phyloP scores from a whole-genome alignment of 345 rosid genomes.

The Geranium brycei region DNA sequence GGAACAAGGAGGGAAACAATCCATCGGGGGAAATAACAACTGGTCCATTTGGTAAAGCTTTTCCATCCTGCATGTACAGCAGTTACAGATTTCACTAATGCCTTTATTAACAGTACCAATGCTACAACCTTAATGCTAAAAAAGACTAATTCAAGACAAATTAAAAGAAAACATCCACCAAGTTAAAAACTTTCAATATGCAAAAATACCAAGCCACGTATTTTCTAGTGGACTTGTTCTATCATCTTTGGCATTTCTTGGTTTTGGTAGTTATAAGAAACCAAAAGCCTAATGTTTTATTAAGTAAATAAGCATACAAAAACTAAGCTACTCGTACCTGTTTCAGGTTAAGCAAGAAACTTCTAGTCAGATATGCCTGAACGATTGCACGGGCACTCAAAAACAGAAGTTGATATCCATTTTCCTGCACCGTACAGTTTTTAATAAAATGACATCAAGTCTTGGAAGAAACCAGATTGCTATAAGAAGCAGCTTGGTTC shows the following conservation, averaged over 20 bases:
- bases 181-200: too few species aligned
- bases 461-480: not conserved
- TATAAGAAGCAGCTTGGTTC: not conserved
- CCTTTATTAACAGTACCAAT: not conserved
- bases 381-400: conserved; percentile 15
- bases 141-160: conserved; percentile 1
- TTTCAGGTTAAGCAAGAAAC: conserved; percentile 14
- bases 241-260: not conserved
- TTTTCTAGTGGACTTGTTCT: too few species aligned
- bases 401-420: conserved; percentile 17
- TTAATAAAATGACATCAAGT: not conserved
- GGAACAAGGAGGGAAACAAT: conserved; percentile 71
- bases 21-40: conserved; percentile 96
- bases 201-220: not conserved
- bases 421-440: conserved; percentile 10
- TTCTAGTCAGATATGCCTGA: conserved; percentile 16
- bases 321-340: conserved; percentile 9
- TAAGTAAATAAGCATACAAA: not conserved
- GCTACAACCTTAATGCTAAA: too few species aligned
- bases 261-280: not conserved
- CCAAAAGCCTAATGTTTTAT: not conserved
- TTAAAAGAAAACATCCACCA: not conserved
- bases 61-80: conserved; percentile 51
- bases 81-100: conserved; percentile 1
- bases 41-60: conserved; percentile 91